Percentiles rank a stretch among this genome's conserved stretches.
Evolutionary conservation across 805 yeast genomes (phyloP).

Genomic region (Priceomyces fermenticarens): DNA sequence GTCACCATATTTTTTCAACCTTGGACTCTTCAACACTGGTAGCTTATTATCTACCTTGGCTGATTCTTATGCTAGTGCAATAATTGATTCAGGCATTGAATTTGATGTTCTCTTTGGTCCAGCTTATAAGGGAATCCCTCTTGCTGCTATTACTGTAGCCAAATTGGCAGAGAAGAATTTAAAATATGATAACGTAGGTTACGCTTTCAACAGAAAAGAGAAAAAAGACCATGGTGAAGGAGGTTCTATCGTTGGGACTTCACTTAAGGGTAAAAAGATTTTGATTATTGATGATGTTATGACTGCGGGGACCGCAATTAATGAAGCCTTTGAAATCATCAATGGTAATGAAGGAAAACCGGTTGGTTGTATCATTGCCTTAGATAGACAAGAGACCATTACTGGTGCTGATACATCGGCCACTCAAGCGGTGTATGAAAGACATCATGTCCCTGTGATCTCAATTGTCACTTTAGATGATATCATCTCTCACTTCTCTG

Average conservation of each 20-base stretch:
- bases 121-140: constrained; percentile 95
- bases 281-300: constrained; percentile 94
- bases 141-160: constrained; percentile 89
- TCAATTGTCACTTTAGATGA: constrained; percentile 76
- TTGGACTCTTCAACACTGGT: constrained; percentile 87
- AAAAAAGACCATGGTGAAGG: constrained; percentile 99
- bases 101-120: constrained; percentile 95
- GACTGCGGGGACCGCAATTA: constrained; percentile 98
- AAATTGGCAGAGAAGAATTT: constrained; percentile 89
- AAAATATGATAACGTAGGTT: constrained; percentile 71
- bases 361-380: constrained; percentile 83
- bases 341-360: constrained; percentile 64
- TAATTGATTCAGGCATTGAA: constrained; percentile 74
- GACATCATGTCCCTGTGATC: constrained; percentile 77
- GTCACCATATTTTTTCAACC: constrained; percentile 95
- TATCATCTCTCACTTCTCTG: constrained; percentile 61
- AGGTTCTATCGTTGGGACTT: constrained; percentile 86
- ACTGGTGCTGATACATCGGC: constrained; percentile 68
- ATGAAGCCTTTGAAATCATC: constrained; percentile 87
- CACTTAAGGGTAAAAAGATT: constrained; percentile 66
- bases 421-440: constrained; percentile 71
- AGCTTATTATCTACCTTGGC: constrained; percentile 76
- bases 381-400: constrained; percentile 93
- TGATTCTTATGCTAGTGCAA: constrained; percentile 84
- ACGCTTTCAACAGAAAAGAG: constrained; percentile 95